phyloP scores from a whole-genome alignment of 345 rosid genomes.

The Gossypium mustelinum region DNA sequence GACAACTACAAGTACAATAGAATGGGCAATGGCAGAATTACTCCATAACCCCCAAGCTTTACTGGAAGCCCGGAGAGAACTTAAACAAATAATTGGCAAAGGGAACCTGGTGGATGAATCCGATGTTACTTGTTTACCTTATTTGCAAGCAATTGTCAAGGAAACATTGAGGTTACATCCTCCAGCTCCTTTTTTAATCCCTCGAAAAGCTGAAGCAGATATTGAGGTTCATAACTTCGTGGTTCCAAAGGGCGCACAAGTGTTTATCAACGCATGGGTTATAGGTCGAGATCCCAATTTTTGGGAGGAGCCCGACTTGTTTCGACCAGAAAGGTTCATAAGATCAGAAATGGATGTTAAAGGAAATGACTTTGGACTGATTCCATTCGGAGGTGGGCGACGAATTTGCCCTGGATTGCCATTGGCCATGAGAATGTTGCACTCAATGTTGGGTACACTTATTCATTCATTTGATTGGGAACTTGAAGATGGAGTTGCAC shows the following conservation, averaged over 20 bases:
- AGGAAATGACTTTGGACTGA: slow-evolving; percentile 1
- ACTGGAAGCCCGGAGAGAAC: background rate
- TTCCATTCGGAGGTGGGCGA: slow-evolving; percentile 1
- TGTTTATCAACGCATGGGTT: slow-evolving; percentile 5
- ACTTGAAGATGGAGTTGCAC: background rate
- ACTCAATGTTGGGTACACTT: slow-evolving; percentile 40
- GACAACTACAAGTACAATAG: background rate
- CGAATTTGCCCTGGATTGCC: slow-evolving; percentile 14
- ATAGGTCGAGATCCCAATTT: background rate
- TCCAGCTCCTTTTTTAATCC: background rate
- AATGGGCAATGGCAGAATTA: slow-evolving; percentile 6
- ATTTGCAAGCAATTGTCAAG: background rate
- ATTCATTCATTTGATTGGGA: slow-evolving; percentile 29
- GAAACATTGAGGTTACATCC: background rate
- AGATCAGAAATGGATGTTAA: background rate
- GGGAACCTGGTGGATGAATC: background rate
- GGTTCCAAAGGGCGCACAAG: background rate
- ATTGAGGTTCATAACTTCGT: background rate
- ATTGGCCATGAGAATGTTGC: slow-evolving; percentile 31
- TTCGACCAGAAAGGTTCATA: background rate
- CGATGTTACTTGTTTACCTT: background rate
- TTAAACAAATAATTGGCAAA: background rate
- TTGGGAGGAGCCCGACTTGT: background rate
- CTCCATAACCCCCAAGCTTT: background rate
- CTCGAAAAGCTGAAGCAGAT: background rate